Evolutionary conservation across 108 stramenopile species (phyloP).

Genomic region (Fistulifera solaris): DNA sequence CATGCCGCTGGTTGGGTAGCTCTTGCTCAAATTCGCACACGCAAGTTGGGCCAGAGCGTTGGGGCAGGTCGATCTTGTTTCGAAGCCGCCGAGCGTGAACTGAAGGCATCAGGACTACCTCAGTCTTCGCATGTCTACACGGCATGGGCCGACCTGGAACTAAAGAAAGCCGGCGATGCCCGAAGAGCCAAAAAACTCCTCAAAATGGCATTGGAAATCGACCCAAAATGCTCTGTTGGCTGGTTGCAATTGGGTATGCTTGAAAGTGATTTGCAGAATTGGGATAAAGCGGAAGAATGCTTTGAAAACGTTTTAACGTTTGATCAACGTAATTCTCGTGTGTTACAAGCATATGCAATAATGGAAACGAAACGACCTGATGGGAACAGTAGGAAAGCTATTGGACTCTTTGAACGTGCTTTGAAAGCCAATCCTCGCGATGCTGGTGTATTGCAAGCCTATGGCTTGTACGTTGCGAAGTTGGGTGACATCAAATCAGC

Average conservation of each 20-base stretch:
- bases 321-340: constrained; percentile 77
- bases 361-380: constrained; percentile 80
- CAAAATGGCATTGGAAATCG: constrained; percentile 50
- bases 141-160: constrained; percentile 83
- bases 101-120: constrained; percentile 41
- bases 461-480: constrained; percentile 74
- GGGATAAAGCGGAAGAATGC: constrained; percentile 56
- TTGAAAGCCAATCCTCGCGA: constrained; percentile 71
- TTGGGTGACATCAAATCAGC: constrained; percentile 79
- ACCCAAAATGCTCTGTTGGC: constrained; percentile 70
- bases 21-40: constrained; percentile 73
- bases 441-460: constrained; percentile 80
- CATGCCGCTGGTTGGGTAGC: constrained; percentile 83
- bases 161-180: constrained; percentile 52
- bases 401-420: constrained; percentile 81
- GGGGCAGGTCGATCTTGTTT: constrained; percentile 67
- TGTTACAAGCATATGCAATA: constrained; percentile 83
- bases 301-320: constrained; percentile 73
- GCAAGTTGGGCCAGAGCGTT: constrained; percentile 65
- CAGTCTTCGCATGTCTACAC: constrained; percentile 74
- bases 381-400: constrained; percentile 57
- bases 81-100: constrained; percentile 64
- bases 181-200: constrained; percentile 53
- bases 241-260: constrained; percentile 76
- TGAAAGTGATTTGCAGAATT: constrained; percentile 73